phyloP scores from a whole-genome alignment of 192 early-diverging fungal species.

The Kappamyces sp. region DNA sequence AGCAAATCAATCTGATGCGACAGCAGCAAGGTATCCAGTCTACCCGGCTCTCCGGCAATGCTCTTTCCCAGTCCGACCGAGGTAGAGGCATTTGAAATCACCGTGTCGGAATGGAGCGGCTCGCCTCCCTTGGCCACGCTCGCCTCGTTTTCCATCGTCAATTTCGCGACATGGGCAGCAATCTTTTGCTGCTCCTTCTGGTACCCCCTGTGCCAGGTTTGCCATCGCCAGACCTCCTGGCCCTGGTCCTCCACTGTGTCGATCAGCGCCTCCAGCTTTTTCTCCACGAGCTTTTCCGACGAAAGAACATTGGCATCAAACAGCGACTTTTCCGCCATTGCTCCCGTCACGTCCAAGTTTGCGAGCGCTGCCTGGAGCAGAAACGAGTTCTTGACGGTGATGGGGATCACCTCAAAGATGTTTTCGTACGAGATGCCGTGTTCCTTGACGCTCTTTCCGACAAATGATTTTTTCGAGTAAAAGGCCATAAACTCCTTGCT shows the following conservation, averaged over 20 bases:
- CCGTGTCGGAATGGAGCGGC: constrained; percentile 49
- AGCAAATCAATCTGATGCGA: constrained; percentile 89
- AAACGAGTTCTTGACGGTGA: constrained; percentile 79
- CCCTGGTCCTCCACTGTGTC: constrained; percentile 84
- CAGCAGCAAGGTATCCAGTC: constrained; percentile 84
- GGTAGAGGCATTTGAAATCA: constrained; percentile 30
- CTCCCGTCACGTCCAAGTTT: neutral
- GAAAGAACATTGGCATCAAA: constrained; percentile 45
- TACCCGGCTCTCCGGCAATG: constrained; percentile 78
- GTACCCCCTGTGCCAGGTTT: constrained; percentile 89
- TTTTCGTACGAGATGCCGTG: constrained; percentile 75
- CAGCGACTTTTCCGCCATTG: neutral
- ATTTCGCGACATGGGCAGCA: constrained; percentile 49
- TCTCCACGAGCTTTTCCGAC: constrained; percentile 79
- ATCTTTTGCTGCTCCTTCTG: constrained; percentile 81
- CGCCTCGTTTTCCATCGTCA: constrained; percentile 70
- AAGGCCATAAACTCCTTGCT: constrained; percentile 78
- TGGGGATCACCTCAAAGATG: constrained; percentile 86
- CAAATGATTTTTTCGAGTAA: constrained; percentile 73
- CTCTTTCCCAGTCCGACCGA: constrained; percentile 54
- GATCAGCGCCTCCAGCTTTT: constrained; percentile 74
- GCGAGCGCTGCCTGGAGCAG: constrained; percentile 69
- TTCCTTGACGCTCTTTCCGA: constrained; percentile 68
- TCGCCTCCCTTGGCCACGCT: constrained; percentile 69
- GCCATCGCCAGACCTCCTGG: constrained; percentile 87